A percentile compares a stretch with the other conserved stretches of the same genome.
These are phyloP conservation scores for Phlyctochytrium bullatum DNA, from an alignment of 192 early-diverging fungal species.

Conservation along the genomic window DNA sequence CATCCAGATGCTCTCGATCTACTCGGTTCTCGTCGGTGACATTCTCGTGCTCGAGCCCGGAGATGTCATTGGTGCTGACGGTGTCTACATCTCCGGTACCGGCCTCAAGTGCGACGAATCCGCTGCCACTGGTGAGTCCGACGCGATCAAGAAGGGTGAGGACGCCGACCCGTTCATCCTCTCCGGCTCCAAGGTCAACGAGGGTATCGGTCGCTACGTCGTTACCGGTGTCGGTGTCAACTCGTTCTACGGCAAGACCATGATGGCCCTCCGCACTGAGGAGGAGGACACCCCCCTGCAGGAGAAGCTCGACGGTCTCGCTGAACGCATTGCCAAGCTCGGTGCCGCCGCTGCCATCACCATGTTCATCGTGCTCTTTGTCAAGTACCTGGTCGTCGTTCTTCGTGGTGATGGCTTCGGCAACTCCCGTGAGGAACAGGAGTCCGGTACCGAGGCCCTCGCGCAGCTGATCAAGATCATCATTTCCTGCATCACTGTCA, in stretches of 20 bases:
- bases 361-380: constrained; percentile 82
- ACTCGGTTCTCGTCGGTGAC: constrained; percentile 90
- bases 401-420: constrained; percentile 20
- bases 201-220: constrained; percentile 84
- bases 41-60: constrained; percentile 85
- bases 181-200: constrained; percentile 87
- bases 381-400: constrained; percentile 73
- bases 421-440: constrained; percentile 7
- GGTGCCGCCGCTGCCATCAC: constrained; percentile 82
- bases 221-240: constrained; percentile 81
- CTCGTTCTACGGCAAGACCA: constrained; percentile 83
- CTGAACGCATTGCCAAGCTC: constrained; percentile 91
- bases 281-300: constrained; percentile 90
- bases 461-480: constrained; percentile 56
- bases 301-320: constrained; percentile 81
- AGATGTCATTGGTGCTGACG: constrained; percentile 93
- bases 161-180: constrained; percentile 80
- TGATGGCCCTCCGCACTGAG: constrained; percentile 84
- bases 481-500: constrained; percentile 86
- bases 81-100: constrained; percentile 75
- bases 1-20: constrained; percentile 70
- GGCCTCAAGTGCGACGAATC: constrained; percentile 88
- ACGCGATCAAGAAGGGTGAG: constrained; percentile 76
- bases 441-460: constrained; percentile 16
- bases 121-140: constrained; percentile 88